These are phyloP conservation scores for Sicyos edulis DNA, from an alignment of 306 rosid genomes.

Conservation along the genomic window DNA sequence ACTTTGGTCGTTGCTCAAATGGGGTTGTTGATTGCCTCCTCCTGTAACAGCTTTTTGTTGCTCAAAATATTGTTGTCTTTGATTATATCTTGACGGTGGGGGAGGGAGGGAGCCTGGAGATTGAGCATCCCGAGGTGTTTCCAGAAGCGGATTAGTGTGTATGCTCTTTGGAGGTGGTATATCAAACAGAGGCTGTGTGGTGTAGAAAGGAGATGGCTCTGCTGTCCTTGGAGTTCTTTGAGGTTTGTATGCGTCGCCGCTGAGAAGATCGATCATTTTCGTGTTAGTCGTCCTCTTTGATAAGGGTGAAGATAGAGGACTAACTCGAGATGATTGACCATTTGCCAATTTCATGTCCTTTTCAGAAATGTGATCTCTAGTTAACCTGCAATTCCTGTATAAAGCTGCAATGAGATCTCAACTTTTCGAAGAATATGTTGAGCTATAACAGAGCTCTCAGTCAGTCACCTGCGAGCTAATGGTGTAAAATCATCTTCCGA, in stretches of 20 bases:
- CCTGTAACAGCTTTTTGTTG: slow-evolving; percentile 32
- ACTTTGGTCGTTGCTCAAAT: slow-evolving; percentile 44
- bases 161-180: slow-evolving; percentile 47
- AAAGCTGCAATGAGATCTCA: neutral
- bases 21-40: slow-evolving; percentile 27
- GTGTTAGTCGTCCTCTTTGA: slow-evolving; percentile 42
- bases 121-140: slow-evolving; percentile 65
- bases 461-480: slow-evolving; percentile 64
- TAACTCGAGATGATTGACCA: slow-evolving; percentile 35
- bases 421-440: neutral
- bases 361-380: slow-evolving; percentile 41
- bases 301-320: slow-evolving; percentile 66
- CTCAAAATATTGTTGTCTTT: slow-evolving; percentile 76
- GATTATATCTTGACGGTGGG: slow-evolving; percentile 69
- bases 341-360: slow-evolving; percentile 45
- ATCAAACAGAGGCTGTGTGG: slow-evolving; percentile 46
- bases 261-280: slow-evolving; percentile 68
- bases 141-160: slow-evolving; percentile 45
- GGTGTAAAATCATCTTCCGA: slow-evolving; percentile 75
- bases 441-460: neutral
- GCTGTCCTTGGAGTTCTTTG: slow-evolving; percentile 34
- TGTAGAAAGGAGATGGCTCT: slow-evolving; percentile 37
- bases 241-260: slow-evolving; percentile 70
- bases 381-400: slow-evolving; percentile 42
- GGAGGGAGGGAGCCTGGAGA: slow-evolving; percentile 58